Percentiles rank a stretch among this genome's conserved stretches.
phyloP scores from a whole-genome alignment of 2,329 filamentous ascomycete genomes.

The Neofusicoccum cordaticola region DNA sequence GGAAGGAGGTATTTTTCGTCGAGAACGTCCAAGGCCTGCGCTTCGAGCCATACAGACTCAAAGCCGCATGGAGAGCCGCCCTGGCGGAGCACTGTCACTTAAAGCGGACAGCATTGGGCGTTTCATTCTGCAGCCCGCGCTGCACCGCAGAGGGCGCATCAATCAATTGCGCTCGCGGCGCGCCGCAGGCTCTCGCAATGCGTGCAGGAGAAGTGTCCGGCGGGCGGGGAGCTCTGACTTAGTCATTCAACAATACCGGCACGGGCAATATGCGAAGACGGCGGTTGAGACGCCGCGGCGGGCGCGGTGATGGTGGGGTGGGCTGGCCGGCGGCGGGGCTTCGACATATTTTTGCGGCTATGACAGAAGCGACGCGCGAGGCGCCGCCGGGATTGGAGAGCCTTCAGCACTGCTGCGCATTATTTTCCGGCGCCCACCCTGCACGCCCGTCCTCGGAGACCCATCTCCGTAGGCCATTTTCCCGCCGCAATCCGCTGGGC shows the following conservation, averaged over 20 bases:
- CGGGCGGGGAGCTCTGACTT: background rate
- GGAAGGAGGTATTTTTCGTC: constrained; percentile 16
- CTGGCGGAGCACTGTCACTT: background rate
- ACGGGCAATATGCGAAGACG: constrained; percentile 6
- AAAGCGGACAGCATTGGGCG: background rate
- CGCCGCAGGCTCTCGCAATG: background rate
- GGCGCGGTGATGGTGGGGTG: constrained; percentile 8
- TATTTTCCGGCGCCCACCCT: constrained; percentile 4
- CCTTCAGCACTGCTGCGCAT: background rate
- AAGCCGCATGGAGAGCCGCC: background rate
- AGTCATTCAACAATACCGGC: constrained; percentile 12
- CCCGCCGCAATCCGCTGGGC: background rate
- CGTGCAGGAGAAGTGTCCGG: background rate
- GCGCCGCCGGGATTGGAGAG: constrained; percentile 4
- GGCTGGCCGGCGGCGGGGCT: constrained; percentile 10
- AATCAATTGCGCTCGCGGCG: background rate
- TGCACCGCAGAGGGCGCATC: background rate
- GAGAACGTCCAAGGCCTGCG: background rate
- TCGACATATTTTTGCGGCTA: constrained; percentile 9
- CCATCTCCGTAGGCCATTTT: constrained; percentile 8
- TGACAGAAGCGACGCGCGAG: background rate
- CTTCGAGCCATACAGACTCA: background rate
- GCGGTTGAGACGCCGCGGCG: constrained; percentile 2
- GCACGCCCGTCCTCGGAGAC: constrained; percentile 6
- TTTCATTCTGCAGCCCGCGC: background rate